Evolutionary conservation across 768 basidiomycete species (phyloP).

Genomic region (Hysterangium stoloniferum): DNA sequence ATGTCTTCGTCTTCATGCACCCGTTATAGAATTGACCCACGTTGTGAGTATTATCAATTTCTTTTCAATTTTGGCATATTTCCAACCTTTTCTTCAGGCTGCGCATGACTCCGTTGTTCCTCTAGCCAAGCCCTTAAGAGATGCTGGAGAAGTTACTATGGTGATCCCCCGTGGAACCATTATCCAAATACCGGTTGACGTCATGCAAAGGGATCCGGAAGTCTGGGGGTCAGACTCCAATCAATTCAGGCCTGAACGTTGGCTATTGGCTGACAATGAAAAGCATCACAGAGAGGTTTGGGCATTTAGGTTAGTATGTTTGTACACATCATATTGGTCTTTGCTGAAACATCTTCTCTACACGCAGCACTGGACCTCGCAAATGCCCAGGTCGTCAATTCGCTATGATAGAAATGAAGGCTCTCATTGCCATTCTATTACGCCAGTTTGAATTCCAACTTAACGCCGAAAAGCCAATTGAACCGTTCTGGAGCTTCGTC

Average conservation of each 20-base stretch:
- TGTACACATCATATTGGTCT: not conserved
- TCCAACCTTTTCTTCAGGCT: conserved; percentile 19
- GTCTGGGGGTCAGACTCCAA: conserved; percentile 57
- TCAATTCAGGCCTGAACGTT: conserved; percentile 53
- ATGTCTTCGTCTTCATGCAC: conserved; percentile 52
- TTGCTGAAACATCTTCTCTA: conserved; percentile 13
- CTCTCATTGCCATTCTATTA: conserved; percentile 42
- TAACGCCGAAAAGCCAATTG: conserved; percentile 35
- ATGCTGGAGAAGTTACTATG: conserved; percentile 34
- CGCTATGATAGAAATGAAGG: conserved; percentile 53
- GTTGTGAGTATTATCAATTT: conserved; percentile 25
- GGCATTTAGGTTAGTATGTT: conserved; percentile 42
- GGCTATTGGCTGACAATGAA: conserved; percentile 39
- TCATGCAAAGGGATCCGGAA: conserved; percentile 43
- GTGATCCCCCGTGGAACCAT: conserved; percentile 51
- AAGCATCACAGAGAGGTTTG: conserved; percentile 37
- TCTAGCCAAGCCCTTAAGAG: conserved; percentile 43
- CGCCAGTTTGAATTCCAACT: conserved; percentile 48
- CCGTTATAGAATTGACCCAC: conserved; percentile 60
- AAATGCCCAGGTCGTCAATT: conserved; percentile 55
- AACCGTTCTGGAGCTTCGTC: conserved; percentile 59
- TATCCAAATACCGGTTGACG: conserved; percentile 47
- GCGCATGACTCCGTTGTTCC: conserved; percentile 45
- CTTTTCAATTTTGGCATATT: not conserved
- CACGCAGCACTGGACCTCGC: conserved; percentile 36